Evolutionary conservation across 2,329 filamentous ascomycete species (phyloP).

Genomic region (Paecilomyces niveus): DNA sequence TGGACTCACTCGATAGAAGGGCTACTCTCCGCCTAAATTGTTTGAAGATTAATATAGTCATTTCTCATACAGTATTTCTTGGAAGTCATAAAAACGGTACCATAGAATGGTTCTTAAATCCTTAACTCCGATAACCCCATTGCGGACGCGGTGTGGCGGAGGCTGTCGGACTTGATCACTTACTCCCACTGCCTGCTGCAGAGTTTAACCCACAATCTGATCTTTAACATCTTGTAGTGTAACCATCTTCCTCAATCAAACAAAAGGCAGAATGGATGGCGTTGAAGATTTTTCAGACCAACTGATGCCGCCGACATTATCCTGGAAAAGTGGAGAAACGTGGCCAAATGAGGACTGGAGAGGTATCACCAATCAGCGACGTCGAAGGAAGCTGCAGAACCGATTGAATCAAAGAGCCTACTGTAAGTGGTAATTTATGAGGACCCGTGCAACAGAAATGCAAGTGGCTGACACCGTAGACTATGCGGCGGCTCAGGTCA

Average conservation of each 20-base stretch:
- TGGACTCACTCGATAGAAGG: too few relatives aligned
- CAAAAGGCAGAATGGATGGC: not conserved
- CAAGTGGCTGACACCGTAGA: not conserved
- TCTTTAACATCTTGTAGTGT: not conserved
- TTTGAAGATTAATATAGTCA: too few relatives aligned
- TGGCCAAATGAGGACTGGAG: conserved; percentile 17
- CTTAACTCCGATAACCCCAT: not conserved
- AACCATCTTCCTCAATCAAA: not conserved
- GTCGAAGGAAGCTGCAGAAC: conserved; percentile 20
- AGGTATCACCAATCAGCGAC: conserved; percentile 13
- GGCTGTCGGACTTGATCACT: not conserved
- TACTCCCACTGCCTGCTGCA: not conserved
- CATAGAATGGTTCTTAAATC: not conserved
- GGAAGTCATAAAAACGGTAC: not conserved
- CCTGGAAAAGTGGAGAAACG: not conserved
- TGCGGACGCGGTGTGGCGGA: not conserved
- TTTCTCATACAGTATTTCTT: not conserved
- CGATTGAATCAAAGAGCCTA: conserved; percentile 19
- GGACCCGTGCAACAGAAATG: not conserved
- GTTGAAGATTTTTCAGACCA: not conserved
- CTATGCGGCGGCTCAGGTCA: not conserved
- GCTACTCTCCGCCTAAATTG: too few relatives aligned
- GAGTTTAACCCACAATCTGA: not conserved
- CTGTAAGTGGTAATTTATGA: conserved; percentile 6
- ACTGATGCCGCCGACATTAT: not conserved